Evolutionary conservation across 1,139 yeast genomes (phyloP).

Genomic region (Candida tunisiensis): DNA sequence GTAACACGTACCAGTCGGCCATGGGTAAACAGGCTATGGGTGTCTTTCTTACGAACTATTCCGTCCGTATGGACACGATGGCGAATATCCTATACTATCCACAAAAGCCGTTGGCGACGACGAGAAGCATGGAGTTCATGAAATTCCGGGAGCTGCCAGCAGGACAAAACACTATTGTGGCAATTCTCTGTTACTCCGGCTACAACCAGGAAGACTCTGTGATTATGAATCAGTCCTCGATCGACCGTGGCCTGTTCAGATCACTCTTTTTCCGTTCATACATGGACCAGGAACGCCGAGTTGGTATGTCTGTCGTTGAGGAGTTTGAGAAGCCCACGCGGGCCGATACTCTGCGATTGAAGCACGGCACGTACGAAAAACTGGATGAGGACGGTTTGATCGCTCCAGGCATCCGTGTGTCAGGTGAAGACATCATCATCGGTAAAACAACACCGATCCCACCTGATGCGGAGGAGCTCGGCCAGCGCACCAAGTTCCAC

Average conservation of each 20-base stretch:
- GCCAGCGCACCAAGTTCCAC: slow-evolving; percentile 95
- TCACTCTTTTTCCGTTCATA: slow-evolving; percentile 92
- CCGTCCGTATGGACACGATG: slow-evolving; percentile 99
- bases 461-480: slow-evolving; percentile 94
- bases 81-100: slow-evolving; percentile 95
- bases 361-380: slow-evolving; percentile 96
- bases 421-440: slow-evolving; percentile 96
- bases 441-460: slow-evolving; percentile 99
- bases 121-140: slow-evolving; percentile 96
- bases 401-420: slow-evolving; percentile 96
- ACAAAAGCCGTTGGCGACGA: slow-evolving; percentile 97
- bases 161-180: slow-evolving; percentile 97
- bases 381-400: slow-evolving; percentile 96
- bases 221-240: slow-evolving; percentile 98
- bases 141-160: slow-evolving; percentile 98
- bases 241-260: slow-evolving; percentile 92
- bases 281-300: slow-evolving; percentile 97
- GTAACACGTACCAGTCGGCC: slow-evolving; percentile 98
- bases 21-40: slow-evolving; percentile 99
- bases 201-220: slow-evolving; percentile 99
- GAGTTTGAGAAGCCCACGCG: slow-evolving; percentile 93
- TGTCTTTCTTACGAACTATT: slow-evolving; percentile 89
- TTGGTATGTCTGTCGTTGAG: slow-evolving; percentile 95
- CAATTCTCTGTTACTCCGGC: slow-evolving; percentile 95
- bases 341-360: slow-evolving; percentile 83